Evolutionary conservation across 139 green algal species (phyloP).

Genomic region (Chlamydomonas sphaeroides): DNA sequence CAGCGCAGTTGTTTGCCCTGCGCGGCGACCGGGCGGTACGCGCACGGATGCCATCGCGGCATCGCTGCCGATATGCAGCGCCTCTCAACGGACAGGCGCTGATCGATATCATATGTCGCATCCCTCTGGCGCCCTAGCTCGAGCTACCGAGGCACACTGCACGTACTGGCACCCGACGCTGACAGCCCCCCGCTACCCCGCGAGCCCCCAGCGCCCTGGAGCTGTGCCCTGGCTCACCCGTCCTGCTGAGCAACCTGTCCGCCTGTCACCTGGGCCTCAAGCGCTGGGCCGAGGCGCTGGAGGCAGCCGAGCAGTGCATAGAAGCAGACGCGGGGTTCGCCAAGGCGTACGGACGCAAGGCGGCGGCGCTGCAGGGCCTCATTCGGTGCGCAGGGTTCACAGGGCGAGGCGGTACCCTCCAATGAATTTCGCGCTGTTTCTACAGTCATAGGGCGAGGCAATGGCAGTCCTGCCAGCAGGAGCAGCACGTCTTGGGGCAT

Average conservation of each 20-base stretch:
- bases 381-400: neutral
- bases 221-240: neutral
- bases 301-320: slow-evolving; percentile 7
- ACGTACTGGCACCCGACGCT: no score
- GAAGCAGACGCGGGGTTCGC: neutral
- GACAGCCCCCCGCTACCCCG: no score
- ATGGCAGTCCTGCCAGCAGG: no score
- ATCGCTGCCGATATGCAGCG: no score
- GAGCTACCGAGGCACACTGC: no score
- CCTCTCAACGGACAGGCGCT: no score
- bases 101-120: no score
- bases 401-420: neutral
- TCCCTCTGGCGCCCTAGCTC: no score
- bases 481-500: neutral
- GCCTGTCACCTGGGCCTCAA: slow-evolving; percentile 2
- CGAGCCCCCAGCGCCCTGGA: neutral
- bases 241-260: slow-evolving; percentile 24
- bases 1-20: no score
- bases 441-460: neutral
- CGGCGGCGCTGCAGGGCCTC: slow-evolving; percentile 19
- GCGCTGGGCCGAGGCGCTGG: slow-evolving; percentile 7
- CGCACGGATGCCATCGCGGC: no score
- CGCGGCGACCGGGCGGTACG: no score
- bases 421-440: no score
- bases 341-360: slow-evolving; percentile 37